These are phyloP conservation scores for Penicillium sp. DNA, from an alignment of 2,329 filamentous ascomycete genomes.

Conservation along the genomic window DNA sequence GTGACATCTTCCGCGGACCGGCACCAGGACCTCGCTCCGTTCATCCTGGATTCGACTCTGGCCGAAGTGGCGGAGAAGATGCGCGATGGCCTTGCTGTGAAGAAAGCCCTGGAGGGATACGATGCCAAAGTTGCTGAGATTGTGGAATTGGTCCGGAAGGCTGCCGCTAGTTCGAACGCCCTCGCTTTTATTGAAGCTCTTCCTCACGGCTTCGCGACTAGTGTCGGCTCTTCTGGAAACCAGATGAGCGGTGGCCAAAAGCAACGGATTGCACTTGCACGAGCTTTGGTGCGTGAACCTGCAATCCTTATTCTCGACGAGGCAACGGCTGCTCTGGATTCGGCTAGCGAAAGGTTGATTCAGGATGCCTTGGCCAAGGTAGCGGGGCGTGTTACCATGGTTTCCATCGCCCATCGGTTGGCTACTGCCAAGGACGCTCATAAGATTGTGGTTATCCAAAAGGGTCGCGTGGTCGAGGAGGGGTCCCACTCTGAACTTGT, in stretches of 20 bases:
- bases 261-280: conserved; percentile 83
- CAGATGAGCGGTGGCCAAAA: conserved; percentile 65
- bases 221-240: conserved; percentile 19
- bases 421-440: conserved; percentile 36
- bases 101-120: conserved; percentile 20
- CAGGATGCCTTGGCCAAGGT: conserved; percentile 31
- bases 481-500: conserved; percentile 34
- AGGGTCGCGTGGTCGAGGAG: conserved; percentile 32
- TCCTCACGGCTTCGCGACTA: conserved; percentile 10
- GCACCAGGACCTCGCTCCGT: conserved; percentile 24
- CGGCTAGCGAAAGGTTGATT: conserved; percentile 34
- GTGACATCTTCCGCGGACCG: conserved; percentile 32
- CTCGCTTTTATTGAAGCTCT: conserved; percentile 13
- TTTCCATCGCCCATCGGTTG: conserved; percentile 38
- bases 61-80: conserved; percentile 25
- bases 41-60: conserved; percentile 26
- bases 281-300: conserved; percentile 78
- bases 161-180: conserved; percentile 10
- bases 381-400: conserved; percentile 29
- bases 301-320: conserved; percentile 59
- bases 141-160: conserved; percentile 7
- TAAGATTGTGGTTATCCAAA: conserved; percentile 37
- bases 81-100: conserved; percentile 22
- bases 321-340: conserved; percentile 37
- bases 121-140: conserved; percentile 25